These are phyloP conservation scores for Cutaneotrichosporon mucoides DNA, from an alignment of 1,284 basidiomycete genomes.

Conservation along the genomic window DNA sequence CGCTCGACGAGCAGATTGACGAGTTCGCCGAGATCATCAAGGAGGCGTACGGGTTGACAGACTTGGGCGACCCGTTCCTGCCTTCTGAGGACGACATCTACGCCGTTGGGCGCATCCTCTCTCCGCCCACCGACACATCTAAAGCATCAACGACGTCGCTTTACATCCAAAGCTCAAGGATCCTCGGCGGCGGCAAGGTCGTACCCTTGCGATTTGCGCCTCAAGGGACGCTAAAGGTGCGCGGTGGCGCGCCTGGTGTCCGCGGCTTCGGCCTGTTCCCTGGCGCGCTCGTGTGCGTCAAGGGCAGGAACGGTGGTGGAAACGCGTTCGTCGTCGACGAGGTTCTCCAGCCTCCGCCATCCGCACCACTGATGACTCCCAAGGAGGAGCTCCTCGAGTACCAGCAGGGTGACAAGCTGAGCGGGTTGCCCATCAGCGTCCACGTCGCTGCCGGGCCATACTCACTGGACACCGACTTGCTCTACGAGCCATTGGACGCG, in stretches of 20 bases:
- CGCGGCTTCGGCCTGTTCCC: slow-evolving; percentile 79
- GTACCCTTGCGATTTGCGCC: slow-evolving; percentile 66
- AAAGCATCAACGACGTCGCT: slow-evolving; percentile 73
- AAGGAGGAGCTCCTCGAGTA: slow-evolving; percentile 36
- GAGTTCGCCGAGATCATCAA: slow-evolving; percentile 69
- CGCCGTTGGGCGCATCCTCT: slow-evolving; percentile 74
- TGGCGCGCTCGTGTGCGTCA: slow-evolving; percentile 81
- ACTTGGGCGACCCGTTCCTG: slow-evolving; percentile 71
- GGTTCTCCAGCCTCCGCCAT: slow-evolving; percentile 58
- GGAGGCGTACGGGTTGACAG: slow-evolving; percentile 63
- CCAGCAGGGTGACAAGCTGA: slow-evolving; percentile 43
- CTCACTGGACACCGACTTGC: slow-evolving; percentile 70
- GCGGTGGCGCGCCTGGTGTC: slow-evolving; percentile 60
- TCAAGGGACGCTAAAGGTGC: slow-evolving; percentile 58
- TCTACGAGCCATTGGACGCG: slow-evolving; percentile 64
- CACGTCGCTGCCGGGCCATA: slow-evolving; percentile 75
- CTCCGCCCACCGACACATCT: slow-evolving; percentile 58
- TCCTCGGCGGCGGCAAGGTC: slow-evolving; percentile 67
- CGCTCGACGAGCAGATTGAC: slow-evolving; percentile 77
- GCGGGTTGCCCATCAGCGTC: slow-evolving; percentile 58
- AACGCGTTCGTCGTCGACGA: slow-evolving; percentile 80
- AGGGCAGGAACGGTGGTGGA: slow-evolving; percentile 86
- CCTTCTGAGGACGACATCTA: slow-evolving; percentile 71
- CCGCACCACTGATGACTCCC: slow-evolving; percentile 40
- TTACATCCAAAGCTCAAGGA: slow-evolving; percentile 73